These are phyloP conservation scores for Plasmopara viticola DNA, from an alignment of 352 stramenopile genomes.

Conservation along the genomic window DNA sequence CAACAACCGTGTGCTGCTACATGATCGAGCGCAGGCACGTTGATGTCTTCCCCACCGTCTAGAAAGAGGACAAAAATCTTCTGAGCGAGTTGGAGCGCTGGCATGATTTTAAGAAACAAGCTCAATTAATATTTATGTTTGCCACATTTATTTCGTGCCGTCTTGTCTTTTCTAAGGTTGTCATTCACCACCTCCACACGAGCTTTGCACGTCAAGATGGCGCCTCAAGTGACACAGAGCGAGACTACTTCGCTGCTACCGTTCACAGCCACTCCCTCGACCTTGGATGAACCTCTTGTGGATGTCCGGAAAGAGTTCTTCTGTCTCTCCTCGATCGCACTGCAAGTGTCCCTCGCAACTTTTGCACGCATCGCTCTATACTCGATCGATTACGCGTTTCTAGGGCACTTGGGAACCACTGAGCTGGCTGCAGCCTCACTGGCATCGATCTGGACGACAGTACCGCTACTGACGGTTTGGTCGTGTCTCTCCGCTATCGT, in stretches of 20 bases:
- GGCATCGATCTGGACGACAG: constrained; percentile 58
- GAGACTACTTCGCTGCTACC: constrained; percentile 25
- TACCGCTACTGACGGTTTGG: constrained; percentile 63
- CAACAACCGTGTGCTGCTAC: constrained; percentile 45
- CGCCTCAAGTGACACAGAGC: constrained; percentile 4
- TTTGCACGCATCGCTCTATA: constrained; percentile 64
- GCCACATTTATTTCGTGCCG: not conserved
- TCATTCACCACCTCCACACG: constrained; percentile 21
- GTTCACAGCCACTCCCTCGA: not conserved
- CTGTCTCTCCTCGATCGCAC: constrained; percentile 51
- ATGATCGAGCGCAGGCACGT: constrained; percentile 25
- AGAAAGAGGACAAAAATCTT: constrained; percentile 53
- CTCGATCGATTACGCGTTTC: constrained; percentile 70
- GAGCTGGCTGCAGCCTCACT: constrained; percentile 63
- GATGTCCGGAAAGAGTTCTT: constrained; percentile 43
- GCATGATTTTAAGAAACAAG: constrained; percentile 17
- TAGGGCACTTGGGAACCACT: constrained; percentile 59
- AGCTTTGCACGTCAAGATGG: constrained; percentile 9
- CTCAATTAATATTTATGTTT: not conserved
- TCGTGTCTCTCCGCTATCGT: constrained; percentile 57
- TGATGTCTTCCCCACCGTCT: constrained; percentile 15
- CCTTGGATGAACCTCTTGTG: constrained; percentile 23
- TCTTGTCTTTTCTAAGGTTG: not conserved
- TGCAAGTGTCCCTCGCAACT: constrained; percentile 66
- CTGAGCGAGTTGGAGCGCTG: constrained; percentile 30